A percentile compares a stretch with the other conserved stretches of the same genome.
phyloP scores from a whole-genome alignment of 148 eudicot genomes.

The Drosera capensis region DNA sequence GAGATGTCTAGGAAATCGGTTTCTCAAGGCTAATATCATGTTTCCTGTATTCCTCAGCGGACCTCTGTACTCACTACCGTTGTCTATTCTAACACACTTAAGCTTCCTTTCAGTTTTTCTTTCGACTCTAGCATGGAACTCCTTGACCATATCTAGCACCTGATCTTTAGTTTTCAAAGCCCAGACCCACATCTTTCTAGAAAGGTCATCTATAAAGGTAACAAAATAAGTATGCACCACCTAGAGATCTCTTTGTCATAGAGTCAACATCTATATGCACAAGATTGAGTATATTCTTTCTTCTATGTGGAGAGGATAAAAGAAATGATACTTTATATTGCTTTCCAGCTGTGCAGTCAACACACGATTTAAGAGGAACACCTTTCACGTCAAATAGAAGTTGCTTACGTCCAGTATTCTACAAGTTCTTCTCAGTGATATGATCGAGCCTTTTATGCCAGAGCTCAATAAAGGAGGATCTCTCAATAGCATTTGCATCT shows the following conservation, averaged over 20 bases:
- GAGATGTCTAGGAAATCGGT: too few relatives aligned
- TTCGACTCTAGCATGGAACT: background rate
- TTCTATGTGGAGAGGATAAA: too few relatives aligned
- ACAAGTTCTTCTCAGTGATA: background rate
- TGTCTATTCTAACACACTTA: background rate
- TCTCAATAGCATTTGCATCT: background rate
- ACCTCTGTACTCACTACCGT: background rate
- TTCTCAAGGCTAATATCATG: too few relatives aligned
- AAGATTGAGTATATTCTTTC: background rate
- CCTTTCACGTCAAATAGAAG: background rate
- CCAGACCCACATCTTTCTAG: background rate
- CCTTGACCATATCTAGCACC: background rate
- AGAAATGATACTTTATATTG: too few relatives aligned
- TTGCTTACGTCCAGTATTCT: background rate
- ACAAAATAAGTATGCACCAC: background rate
- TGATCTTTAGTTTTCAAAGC: background rate
- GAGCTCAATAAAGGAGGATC: background rate
- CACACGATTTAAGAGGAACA: background rate
- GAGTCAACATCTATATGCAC: background rate
- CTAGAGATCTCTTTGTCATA: background rate
- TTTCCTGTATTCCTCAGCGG: background rate
- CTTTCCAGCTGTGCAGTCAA: too few relatives aligned
- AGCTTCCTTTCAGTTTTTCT: too few relatives aligned
- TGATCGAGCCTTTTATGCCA: background rate
- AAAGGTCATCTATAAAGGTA: too few relatives aligned